These are phyloP conservation scores for Ailanthus altissimus DNA, from an alignment of 345 rosid species.

Conservation along the genomic window DNA sequence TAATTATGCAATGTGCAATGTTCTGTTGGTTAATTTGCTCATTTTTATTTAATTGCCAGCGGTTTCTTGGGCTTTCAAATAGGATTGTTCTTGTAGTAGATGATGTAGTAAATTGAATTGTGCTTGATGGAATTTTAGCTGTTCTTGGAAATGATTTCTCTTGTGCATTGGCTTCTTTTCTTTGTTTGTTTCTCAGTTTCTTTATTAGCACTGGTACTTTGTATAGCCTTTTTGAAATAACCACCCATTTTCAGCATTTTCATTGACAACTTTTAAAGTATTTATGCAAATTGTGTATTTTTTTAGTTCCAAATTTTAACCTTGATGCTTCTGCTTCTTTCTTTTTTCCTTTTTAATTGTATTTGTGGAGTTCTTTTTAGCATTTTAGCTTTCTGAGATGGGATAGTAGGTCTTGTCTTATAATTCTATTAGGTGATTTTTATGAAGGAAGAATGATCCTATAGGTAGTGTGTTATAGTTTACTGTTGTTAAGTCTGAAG, in stretches of 20 bases:
- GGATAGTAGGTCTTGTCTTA: background rate
- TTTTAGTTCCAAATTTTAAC: background rate
- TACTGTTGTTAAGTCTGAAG: background rate
- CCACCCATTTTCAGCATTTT: background rate
- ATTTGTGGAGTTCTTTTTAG: background rate
- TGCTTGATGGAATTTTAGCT: background rate
- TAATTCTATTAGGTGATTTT: background rate
- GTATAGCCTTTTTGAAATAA: background rate
- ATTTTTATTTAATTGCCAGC: background rate
- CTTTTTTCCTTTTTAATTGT: background rate
- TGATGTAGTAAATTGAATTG: background rate
- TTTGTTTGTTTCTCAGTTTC: background rate
- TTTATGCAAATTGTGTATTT: background rate
- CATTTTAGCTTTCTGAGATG: background rate
- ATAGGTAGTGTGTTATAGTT: background rate
- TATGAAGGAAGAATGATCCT: background rate
- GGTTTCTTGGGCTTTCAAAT: background rate
- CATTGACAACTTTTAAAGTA: background rate
- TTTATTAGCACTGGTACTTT: background rate
- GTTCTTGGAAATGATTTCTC: background rate
- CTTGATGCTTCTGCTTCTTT: background rate
- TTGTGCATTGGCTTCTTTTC: background rate
- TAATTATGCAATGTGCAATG: constrained; percentile 11
- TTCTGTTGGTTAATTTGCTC: background rate
- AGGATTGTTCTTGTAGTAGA: background rate